A percentile compares a stretch with the other conserved stretches of the same genome.
Evolutionary conservation across 78 protist species (phyloP).

Genomic region (Chrysochromulina tobinii): DNA sequence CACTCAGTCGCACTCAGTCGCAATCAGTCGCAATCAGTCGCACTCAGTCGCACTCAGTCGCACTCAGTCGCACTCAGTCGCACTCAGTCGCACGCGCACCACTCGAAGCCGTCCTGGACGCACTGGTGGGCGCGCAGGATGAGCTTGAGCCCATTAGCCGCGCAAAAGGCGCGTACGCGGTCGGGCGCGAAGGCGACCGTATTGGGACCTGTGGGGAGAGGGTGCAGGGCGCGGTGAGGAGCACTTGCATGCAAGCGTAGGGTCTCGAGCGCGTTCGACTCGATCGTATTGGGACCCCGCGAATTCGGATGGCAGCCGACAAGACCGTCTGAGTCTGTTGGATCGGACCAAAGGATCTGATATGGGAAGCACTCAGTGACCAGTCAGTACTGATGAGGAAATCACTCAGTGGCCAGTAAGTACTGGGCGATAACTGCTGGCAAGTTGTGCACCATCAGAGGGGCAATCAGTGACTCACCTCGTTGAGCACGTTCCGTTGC

Average conservation of each 20-base stretch:
- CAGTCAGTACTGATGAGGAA: too few relatives aligned
- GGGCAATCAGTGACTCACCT: not conserved
- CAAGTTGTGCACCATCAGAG: too few relatives aligned
- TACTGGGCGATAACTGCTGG: too few relatives aligned
- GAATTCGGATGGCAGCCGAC: too few relatives aligned
- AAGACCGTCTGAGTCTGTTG: not conserved
- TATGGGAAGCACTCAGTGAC: too few relatives aligned
- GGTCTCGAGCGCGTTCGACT: too few relatives aligned
- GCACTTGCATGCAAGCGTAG: too few relatives aligned
- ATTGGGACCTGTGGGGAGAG: not conserved
- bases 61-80: not conserved
- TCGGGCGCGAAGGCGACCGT: not conserved
- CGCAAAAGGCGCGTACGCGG: not conserved
- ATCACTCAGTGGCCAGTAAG: too few relatives aligned
- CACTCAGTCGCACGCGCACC: not conserved
- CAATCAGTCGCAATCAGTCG: too few relatives aligned
- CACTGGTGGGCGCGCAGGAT: slow-evolving; percentile 46
- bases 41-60: too few relatives aligned
- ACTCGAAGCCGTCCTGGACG: slow-evolving; percentile 37
- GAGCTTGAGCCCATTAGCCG: not conserved
- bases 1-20: not conserved
- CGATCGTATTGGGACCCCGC: too few relatives aligned
- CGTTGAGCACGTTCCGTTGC: not conserved
- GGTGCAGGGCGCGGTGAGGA: not conserved
- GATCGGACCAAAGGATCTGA: slow-evolving; percentile 39